Conservation (phyloP, 495 filamentous ascomycete species). For the Aspergillus carlsbadensis region DNA sequence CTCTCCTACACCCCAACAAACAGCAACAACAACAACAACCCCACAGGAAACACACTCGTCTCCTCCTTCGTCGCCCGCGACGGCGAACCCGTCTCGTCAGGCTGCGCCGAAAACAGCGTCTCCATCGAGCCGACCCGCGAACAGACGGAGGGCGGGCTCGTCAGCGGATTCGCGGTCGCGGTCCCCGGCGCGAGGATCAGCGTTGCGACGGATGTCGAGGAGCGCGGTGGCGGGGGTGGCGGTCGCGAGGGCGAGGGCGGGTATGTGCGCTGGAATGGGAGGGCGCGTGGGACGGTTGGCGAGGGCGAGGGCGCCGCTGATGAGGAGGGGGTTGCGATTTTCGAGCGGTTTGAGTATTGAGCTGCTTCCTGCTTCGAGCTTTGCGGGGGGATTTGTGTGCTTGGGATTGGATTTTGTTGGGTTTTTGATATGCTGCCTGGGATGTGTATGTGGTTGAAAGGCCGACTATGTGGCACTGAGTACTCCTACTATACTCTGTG, state of each 20-base stretch:
- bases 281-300: conserved; percentile 18
- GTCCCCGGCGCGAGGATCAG: conserved; percentile 20
- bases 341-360: conserved; percentile 11
- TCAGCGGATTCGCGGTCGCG: conserved; percentile 7
- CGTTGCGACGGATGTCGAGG: conserved; percentile 15
- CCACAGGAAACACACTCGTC: neutral
- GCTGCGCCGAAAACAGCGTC: conserved; percentile 18
- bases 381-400: too few relatives aligned
- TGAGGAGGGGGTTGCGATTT: conserved; percentile 14
- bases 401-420: too few relatives aligned
- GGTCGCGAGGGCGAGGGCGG: neutral
- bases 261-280: conserved; percentile 31
- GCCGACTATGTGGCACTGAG: too few relatives aligned
- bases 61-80: conserved; percentile 33
- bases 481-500: too few relatives aligned
- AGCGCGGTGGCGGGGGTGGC: conserved; percentile 21
- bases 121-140: conserved; percentile 1
- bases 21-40: conserved; percentile 6
- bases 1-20: conserved; percentile 28
- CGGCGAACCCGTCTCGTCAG: conserved; percentile 17
- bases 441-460: too few relatives aligned
- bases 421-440: too few relatives aligned
- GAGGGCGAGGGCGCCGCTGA: neutral
- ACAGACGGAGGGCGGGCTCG: neutral
- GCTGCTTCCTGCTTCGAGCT: too few relatives aligned